phyloP scores from a whole-genome alignment of 78 protist genomes.

The Polysphondylium violaceum region DNA sequence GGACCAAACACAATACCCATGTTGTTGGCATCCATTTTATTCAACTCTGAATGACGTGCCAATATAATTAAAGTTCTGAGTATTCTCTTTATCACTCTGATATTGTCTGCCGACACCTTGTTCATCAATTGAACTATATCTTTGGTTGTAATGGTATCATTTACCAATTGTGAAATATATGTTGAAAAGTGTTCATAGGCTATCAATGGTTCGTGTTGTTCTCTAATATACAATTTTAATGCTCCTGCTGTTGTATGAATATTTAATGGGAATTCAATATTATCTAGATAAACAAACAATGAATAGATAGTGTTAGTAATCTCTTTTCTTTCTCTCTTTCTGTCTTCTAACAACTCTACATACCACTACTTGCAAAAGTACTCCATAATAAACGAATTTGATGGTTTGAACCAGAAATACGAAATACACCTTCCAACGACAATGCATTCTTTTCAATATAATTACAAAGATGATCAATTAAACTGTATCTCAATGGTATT shows the following conservation, averaged over 20 bases:
- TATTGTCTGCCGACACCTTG: constrained; percentile 24
- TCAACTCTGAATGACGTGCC: constrained; percentile 28
- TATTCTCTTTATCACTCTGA: constrained; percentile 46
- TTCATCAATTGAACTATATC: not conserved
- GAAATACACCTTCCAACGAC: constrained; percentile 32
- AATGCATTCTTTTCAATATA: constrained; percentile 40
- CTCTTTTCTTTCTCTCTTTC: not conserved
- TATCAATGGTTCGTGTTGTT: constrained; percentile 46
- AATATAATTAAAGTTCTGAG: constrained; percentile 15
- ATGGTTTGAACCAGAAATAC: constrained; percentile 54
- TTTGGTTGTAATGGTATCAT: not conserved
- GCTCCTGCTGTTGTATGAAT: constrained; percentile 60
- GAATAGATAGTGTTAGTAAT: not conserved
- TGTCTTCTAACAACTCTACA: not conserved
- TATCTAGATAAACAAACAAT: constrained; percentile 1
- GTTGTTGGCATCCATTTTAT: constrained; percentile 65
- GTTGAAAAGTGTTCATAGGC: constrained; percentile 30
- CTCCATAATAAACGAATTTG: constrained; percentile 55
- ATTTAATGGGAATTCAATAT: constrained; percentile 46
- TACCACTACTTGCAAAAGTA: constrained; percentile 42
- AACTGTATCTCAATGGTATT: constrained; percentile 42
- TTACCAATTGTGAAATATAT: constrained; percentile 6
- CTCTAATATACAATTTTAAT: constrained; percentile 68
- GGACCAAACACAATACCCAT: constrained; percentile 77
- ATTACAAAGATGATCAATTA: constrained; percentile 37